Evolutionary conservation across 495 filamentous ascomycete species (phyloP).

Genomic region (Apiosordaria backusii): DNA sequence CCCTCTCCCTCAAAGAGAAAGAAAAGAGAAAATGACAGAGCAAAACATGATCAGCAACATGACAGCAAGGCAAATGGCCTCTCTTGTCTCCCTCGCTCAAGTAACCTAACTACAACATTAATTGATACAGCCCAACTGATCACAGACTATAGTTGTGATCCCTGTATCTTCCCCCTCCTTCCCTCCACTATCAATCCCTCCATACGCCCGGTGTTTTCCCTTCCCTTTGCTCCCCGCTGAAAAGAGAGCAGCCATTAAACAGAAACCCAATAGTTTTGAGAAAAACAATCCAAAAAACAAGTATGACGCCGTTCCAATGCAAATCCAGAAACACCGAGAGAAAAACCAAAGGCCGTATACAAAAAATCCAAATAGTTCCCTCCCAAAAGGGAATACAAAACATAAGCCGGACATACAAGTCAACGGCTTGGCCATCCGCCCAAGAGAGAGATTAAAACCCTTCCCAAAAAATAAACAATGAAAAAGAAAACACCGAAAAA

Average conservation of each 20-base stretch:
- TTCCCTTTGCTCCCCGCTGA: background rate
- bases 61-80: background rate
- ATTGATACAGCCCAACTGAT: background rate
- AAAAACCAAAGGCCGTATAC: constrained; percentile 2
- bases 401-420: background rate
- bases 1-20: no score
- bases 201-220: background rate
- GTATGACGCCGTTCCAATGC: constrained; percentile 22
- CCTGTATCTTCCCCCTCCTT: background rate
- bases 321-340: constrained; percentile 7
- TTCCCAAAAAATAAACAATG: constrained; percentile 14
- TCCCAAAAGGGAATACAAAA: background rate
- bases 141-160: background rate
- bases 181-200: background rate
- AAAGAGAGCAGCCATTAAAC: background rate
- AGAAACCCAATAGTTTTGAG: no score
- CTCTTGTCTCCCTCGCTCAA: background rate
- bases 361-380: constrained; percentile 8
- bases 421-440: no score
- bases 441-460: background rate
- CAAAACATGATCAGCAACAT: background rate
- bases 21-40: background rate
- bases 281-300: background rate
- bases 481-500: constrained; percentile 31
- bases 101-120: background rate